Evolutionary conservation across 257 asterid species (phyloP).

Genomic region (Orobanche coerulescens): DNA sequence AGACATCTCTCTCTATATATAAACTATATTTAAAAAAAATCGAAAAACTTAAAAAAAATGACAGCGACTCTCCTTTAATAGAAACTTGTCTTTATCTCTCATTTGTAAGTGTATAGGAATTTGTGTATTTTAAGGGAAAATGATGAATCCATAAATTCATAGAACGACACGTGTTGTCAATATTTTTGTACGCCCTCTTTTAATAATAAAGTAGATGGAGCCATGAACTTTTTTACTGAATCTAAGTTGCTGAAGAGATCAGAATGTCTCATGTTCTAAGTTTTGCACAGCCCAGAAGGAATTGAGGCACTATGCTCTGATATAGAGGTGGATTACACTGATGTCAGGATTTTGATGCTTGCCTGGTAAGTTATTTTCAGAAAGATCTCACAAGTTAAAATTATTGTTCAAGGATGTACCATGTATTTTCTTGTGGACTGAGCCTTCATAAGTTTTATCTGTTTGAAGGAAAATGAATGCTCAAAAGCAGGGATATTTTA

Average conservation of each 20-base stretch:
- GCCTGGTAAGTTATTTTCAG: conserved; percentile 55
- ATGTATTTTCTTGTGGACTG: conserved; percentile 20
- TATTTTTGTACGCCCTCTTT: too few relatives aligned
- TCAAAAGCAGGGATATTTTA: conserved; percentile 83
- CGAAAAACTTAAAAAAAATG: too few relatives aligned
- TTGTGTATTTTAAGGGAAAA: too few relatives aligned
- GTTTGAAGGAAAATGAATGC: conserved; percentile 78
- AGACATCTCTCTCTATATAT: too few relatives aligned
- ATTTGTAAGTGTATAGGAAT: too few relatives aligned
- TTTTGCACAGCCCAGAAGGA: conserved; percentile 65
- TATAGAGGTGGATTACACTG: conserved; percentile 71
- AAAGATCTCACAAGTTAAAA: not conserved
- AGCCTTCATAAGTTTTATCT: conserved; percentile 16
- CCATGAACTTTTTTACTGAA: not conserved
- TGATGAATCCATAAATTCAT: too few relatives aligned
- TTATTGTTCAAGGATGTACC: conserved; percentile 8
- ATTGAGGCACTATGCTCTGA: conserved; percentile 72
- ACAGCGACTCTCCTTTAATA: too few relatives aligned
- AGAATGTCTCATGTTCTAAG: not conserved
- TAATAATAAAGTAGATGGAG: not conserved
- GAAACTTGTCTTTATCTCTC: too few relatives aligned
- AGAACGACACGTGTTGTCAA: too few relatives aligned
- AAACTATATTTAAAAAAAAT: too few relatives aligned
- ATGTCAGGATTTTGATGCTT: conserved; percentile 76
- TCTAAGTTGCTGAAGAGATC: conserved; percentile 7